phyloP scores from a whole-genome alignment of 148 eudicot species.

The Mesembryanthemum crystallinum region DNA sequence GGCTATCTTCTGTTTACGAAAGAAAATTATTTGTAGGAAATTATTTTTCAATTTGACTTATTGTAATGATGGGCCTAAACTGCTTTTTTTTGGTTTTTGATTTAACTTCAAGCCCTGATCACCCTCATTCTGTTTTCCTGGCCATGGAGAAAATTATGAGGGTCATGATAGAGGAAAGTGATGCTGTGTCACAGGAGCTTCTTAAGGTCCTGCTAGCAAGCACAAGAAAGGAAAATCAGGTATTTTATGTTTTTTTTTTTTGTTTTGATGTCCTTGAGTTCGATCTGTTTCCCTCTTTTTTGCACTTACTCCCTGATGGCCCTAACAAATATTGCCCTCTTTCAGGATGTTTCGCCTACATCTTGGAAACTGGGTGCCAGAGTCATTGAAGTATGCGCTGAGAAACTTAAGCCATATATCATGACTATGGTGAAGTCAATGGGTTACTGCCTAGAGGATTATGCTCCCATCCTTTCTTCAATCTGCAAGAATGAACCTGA shows the following conservation, averaged over 20 bases:
- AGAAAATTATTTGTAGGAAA: neutral
- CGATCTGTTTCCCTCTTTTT: slow-evolving; percentile 1
- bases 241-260: slow-evolving; percentile 8
- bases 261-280: neutral
- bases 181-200: slow-evolving; percentile 50
- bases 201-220: slow-evolving; percentile 56
- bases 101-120: slow-evolving; percentile 45
- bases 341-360: slow-evolving; percentile 47
- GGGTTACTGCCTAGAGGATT: slow-evolving; percentile 43
- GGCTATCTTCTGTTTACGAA: neutral
- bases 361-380: slow-evolving; percentile 55
- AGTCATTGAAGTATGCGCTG: slow-evolving; percentile 46
- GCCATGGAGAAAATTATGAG: slow-evolving; percentile 78
- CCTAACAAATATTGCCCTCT: slow-evolving; percentile 4
- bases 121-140: slow-evolving; percentile 45
- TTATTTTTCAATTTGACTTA: neutral
- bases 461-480: slow-evolving; percentile 54
- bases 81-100: slow-evolving; percentile 3
- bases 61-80: neutral
- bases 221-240: slow-evolving; percentile 70
- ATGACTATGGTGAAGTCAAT: slow-evolving; percentile 35
- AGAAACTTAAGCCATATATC: slow-evolving; percentile 45
- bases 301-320: neutral
- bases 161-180: slow-evolving; percentile 66
- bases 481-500: slow-evolving; percentile 38